A percentile compares a stretch with the other conserved stretches of the same genome.
phyloP scores from a whole-genome alignment of 331 rosid species.

The Malus hybrid region DNA sequence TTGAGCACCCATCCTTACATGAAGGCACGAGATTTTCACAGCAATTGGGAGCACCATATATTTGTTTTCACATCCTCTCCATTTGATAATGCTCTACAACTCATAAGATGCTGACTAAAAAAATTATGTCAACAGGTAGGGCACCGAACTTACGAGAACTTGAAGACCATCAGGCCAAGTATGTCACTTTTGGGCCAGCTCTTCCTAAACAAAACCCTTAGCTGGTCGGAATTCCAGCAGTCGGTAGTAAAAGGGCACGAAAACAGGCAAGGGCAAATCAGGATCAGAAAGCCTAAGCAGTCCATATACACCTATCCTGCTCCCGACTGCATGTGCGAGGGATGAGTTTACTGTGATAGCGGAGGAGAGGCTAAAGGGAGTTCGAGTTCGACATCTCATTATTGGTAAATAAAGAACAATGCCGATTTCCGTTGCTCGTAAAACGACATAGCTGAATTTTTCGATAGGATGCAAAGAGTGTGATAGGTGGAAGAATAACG shows the following conservation, averaged over 20 bases:
- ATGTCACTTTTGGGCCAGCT: slow-evolving; percentile 81
- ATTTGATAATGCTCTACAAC: not conserved
- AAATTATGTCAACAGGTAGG: slow-evolving; percentile 55
- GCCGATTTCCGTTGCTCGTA: slow-evolving; percentile 20
- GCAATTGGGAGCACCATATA: not conserved
- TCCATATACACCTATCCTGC: slow-evolving; percentile 80
- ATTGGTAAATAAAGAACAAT: slow-evolving; percentile 39
- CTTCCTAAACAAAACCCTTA: slow-evolving; percentile 60
- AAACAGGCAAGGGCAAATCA: slow-evolving; percentile 71
- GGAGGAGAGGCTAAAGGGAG: slow-evolving; percentile 15
- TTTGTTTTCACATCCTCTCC: not conserved
- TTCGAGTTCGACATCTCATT: slow-evolving; percentile 14
- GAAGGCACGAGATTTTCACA: not conserved
- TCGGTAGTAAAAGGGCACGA: slow-evolving; percentile 59
- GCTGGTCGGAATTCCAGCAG: slow-evolving; percentile 61
- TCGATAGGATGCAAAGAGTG: not conserved
- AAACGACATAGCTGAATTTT: slow-evolving; percentile 17
- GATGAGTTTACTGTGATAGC: slow-evolving; percentile 18
- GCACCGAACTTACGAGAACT: slow-evolving; percentile 67
- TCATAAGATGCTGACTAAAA: not conserved
- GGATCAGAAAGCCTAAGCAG: slow-evolving; percentile 72
- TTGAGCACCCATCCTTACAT: not conserved
- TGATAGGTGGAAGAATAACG: not conserved
- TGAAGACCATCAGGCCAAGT: slow-evolving; percentile 79
- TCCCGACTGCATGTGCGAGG: slow-evolving; percentile 86